Base-by-base conservation (phyloP, 1,139 yeast species). In the Casaregolazyma lundiana region DNA sequence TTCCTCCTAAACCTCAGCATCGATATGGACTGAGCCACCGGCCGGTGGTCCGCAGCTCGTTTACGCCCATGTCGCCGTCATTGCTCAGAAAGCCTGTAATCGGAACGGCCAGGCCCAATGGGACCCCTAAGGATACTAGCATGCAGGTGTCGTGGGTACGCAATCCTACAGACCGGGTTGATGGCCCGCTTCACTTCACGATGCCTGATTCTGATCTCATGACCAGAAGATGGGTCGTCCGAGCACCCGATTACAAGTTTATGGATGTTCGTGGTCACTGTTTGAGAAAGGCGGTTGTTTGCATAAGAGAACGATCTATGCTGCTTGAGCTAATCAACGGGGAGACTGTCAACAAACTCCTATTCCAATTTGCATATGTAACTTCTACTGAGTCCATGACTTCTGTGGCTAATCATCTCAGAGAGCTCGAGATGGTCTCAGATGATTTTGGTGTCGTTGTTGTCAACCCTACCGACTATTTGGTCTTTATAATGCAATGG, bases 1-100 rank as follows among this genome's bases (percentile, higher is more conserved):
- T 37, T 13, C 43, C 43, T 40, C 43, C 43, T 13, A 18, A 20
- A 4, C 43, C 43, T 9, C 43, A 40, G 36, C 22, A 40, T 40
- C 24, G 43, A 8, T 40, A 40, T 17, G 43, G 43, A 4, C 11
- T 26, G 4, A 26, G 15, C 15, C 13, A 26, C 11, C 18, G 43
- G 5, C 43, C 43, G 15, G 16, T 19, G 15, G 34, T 40, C 20
- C 35, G 43, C 13, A 16, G 29, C n/a, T 26, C 43, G 6, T 40
- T 40, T 19, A 26, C 30, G n/a, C 43, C 43, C 9, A 11, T 16
- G 18, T 40, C 43, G 6, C 43, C 43, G 8, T 26, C 32, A 4
- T 11, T 26, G 32, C 32, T 26, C 15, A 26, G 13, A 11, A 7
- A 7, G 11, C 32, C 32, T 7, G 7, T 24, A 6, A n/a, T n/a